phyloP scores from a whole-genome alignment of 768 basidiomycete species.

The Lactifluus echinatus region DNA sequence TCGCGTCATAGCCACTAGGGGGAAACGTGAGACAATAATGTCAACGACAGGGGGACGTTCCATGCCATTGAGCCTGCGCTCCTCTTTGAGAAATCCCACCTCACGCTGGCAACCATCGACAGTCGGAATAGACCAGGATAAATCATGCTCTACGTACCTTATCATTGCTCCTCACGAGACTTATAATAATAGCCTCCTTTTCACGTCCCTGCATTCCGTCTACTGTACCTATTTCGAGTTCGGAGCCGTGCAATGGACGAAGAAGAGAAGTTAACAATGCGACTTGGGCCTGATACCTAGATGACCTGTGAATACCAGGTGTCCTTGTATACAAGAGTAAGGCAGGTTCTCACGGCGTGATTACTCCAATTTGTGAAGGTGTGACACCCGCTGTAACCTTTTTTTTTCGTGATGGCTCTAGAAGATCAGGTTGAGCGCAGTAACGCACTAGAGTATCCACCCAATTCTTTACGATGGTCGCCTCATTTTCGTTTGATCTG shows the following conservation, averaged over 20 bases:
- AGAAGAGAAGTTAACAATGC: conserved; percentile 71
- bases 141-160: conserved; percentile 36
- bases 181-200: conserved; percentile 89
- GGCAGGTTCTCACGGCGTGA: conserved; percentile 54
- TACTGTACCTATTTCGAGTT: conserved; percentile 86
- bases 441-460: conserved; percentile 63
- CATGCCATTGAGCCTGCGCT: conserved; percentile 80
- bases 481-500: conserved; percentile 92
- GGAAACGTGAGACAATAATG: conserved; percentile 4
- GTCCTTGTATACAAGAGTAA: not conserved
- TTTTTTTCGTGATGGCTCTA: not conserved
- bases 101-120: conserved; percentile 45
- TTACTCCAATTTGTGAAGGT: conserved; percentile 72
- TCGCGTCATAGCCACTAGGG: conserved; percentile 80
- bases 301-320: not conserved
- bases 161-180: conserved; percentile 87
- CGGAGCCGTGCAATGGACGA: conserved; percentile 54
- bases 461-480: conserved; percentile 74
- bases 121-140: not conserved
- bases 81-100: conserved; percentile 92
- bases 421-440: not conserved
- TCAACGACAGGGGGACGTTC: not conserved
- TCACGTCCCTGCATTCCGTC: conserved; percentile 98
- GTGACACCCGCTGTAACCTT: conserved; percentile 55
- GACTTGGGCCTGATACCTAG: conserved; percentile 91